Percentiles rank a stretch among this genome's conserved stretches.
Evolutionary conservation across 148 eudicot genomes (phyloP).

Genomic region (Amaranthus palmeri): DNA sequence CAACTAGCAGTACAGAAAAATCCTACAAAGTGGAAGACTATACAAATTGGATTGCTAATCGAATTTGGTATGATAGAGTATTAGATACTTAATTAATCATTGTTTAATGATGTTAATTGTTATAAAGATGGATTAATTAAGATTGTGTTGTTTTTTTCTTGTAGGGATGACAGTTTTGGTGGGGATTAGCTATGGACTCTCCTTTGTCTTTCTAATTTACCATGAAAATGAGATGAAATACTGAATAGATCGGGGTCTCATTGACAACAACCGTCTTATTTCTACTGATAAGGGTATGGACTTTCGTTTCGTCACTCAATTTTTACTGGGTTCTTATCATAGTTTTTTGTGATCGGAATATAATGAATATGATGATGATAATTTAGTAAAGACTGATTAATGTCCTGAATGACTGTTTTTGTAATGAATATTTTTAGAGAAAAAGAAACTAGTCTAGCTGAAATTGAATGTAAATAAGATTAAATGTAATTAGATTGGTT

Average conservation of each 20-base stretch:
- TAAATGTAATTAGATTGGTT: no score
- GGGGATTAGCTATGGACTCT: conserved; percentile 35
- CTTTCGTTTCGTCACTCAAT: no score
- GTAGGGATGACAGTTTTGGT: conserved; percentile 51
- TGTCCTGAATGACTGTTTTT: no score
- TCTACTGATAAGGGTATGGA: neutral
- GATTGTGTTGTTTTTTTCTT: neutral
- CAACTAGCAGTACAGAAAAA: conserved; percentile 25
- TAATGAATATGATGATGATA: no score
- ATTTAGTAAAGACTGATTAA: no score
- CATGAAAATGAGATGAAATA: conserved; percentile 33
- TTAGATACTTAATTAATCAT: neutral
- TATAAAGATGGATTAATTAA: neutral
- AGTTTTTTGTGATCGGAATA: no score
- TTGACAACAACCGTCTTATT: neutral
- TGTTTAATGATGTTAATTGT: neutral
- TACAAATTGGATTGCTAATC: conserved; percentile 9
- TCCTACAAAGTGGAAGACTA: neutral
- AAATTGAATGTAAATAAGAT: no score
- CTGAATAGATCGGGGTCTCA: conserved; percentile 15
- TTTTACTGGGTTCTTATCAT: no score
- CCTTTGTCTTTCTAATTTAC: conserved; percentile 38
- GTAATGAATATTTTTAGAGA: no score
- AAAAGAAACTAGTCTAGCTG: no score
- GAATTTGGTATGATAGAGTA: conserved; percentile 25